Conservation (phyloP, 225 moss, liverwort and hornwort genomes). For the Thuidium tamariscinum region DNA sequence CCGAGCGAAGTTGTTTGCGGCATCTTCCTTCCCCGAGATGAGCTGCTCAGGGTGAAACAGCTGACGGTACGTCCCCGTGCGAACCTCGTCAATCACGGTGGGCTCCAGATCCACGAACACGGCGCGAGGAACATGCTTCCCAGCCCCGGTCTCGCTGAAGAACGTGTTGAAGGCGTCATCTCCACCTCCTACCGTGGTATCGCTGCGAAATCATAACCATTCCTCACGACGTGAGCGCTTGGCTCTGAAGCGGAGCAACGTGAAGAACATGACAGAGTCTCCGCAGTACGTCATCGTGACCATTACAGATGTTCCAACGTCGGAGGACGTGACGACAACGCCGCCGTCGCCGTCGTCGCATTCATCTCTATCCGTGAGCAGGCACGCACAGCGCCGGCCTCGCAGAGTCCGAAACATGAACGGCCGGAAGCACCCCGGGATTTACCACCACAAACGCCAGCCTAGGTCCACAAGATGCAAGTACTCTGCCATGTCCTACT, state of each 20-base stretch:
- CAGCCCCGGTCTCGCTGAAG: conserved; percentile 52
- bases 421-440: not conserved
- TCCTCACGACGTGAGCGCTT: not conserved
- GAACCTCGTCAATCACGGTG: conserved; percentile 47
- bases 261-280: not conserved
- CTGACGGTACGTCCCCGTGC: conserved; percentile 48
- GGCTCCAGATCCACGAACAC: conserved; percentile 58
- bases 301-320: not conserved
- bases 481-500: not conserved
- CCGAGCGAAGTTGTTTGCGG: conserved; percentile 51
- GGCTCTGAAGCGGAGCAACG: not conserved
- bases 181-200: conserved; percentile 29
- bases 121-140: conserved; percentile 48
- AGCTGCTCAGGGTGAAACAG: conserved; percentile 54
- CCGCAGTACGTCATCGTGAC: not conserved
- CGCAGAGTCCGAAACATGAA: not conserved
- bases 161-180: conserved; percentile 56
- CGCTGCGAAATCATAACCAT: conserved; percentile 9
- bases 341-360: not conserved
- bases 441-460: not conserved
- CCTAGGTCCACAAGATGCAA: not conserved
- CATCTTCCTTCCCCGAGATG: conserved; percentile 47
- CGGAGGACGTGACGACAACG: not conserved
- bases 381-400: not conserved
- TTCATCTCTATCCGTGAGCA: not conserved